These are phyloP conservation scores for Lentinula novae-zelandiae DNA, from an alignment of 1,284 basidiomycete genomes.

Conservation along the genomic window DNA sequence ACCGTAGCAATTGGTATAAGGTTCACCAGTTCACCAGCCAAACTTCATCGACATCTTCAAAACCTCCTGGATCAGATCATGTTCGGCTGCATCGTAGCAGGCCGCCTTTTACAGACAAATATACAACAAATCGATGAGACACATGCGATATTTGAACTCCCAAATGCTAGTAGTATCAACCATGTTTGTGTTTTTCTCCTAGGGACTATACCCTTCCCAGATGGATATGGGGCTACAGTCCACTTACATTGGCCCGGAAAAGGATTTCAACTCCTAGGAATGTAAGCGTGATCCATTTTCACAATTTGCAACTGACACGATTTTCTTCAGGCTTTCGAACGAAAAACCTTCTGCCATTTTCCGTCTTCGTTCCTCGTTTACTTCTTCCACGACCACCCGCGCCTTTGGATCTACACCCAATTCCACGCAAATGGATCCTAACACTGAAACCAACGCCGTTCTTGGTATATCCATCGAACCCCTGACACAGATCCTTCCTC, in stretches of 20 bases:
- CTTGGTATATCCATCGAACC: conserved; percentile 74
- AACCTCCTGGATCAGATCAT: conserved; percentile 26
- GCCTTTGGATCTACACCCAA: conserved; percentile 44
- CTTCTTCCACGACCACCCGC: conserved; percentile 49
- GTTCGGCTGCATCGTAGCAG: conserved; percentile 77
- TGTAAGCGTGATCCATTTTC: conserved; percentile 50
- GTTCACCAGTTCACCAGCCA: too few species aligned
- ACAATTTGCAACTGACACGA: not conserved
- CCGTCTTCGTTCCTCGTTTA: conserved; percentile 70
- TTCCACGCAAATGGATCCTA: conserved; percentile 19
- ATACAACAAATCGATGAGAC: conserved; percentile 79
- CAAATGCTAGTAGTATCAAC: conserved; percentile 76
- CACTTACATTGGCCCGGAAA: conserved; percentile 89
- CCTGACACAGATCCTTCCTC: conserved; percentile 50
- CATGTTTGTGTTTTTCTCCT: conserved; percentile 88
- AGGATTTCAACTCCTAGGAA: conserved; percentile 85
- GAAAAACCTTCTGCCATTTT: conserved; percentile 92
- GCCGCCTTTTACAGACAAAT: conserved; percentile 73
- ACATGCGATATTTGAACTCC: conserved; percentile 80
- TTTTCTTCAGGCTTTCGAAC: conserved; percentile 70
- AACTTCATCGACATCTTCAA: too few species aligned
- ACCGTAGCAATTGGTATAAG: not conserved
- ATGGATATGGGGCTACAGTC: conserved; percentile 85
- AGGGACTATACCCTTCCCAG: conserved; percentile 85
- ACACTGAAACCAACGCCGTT: conserved; percentile 57